Conservation (phyloP, 106 monocot genomes). For the Acorus gramineus region DNA sequence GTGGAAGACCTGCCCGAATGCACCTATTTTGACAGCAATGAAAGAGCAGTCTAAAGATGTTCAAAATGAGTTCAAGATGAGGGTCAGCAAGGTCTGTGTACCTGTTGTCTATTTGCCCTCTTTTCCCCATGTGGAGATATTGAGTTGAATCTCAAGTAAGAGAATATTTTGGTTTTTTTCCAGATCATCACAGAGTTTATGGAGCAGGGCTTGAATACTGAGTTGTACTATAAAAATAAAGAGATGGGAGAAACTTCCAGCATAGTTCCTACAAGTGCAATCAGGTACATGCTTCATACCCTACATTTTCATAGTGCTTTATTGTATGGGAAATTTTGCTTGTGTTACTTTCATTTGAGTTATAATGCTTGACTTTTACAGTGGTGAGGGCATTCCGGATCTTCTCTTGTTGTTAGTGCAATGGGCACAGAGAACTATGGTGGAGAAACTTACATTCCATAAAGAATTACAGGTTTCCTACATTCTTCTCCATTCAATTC, state of each 20-base stretch:
- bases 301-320: not conserved
- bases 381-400: slow-evolving; percentile 96
- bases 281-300: slow-evolving; percentile 39
- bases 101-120: not conserved
- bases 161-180: too few species aligned
- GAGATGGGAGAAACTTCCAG: slow-evolving; percentile 91
- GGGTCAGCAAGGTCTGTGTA: slow-evolving; percentile 53
- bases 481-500: not conserved
- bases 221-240: slow-evolving; percentile 92
- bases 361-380: slow-evolving; percentile 9
- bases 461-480: slow-evolving; percentile 85
- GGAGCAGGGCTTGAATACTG: slow-evolving; percentile 91
- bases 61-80: slow-evolving; percentile 78
- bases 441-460: slow-evolving; percentile 74
- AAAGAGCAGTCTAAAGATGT: slow-evolving; percentile 83
- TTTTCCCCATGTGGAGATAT: too few species aligned
- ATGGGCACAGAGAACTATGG: slow-evolving; percentile 98
- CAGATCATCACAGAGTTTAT: slow-evolving; percentile 87
- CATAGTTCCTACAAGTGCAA: slow-evolving; percentile 97
- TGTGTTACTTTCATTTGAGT: not conserved
- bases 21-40: slow-evolving; percentile 68
- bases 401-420: slow-evolving; percentile 76
- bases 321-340: not conserved
- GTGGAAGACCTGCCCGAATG: slow-evolving; percentile 69
- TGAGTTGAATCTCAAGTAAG: too few species aligned